Evolutionary conservation across 1,284 basidiomycete species (phyloP), one percentile per base, ranked within the genome.

Genomic region (Fomitopsis betulina): DNA sequence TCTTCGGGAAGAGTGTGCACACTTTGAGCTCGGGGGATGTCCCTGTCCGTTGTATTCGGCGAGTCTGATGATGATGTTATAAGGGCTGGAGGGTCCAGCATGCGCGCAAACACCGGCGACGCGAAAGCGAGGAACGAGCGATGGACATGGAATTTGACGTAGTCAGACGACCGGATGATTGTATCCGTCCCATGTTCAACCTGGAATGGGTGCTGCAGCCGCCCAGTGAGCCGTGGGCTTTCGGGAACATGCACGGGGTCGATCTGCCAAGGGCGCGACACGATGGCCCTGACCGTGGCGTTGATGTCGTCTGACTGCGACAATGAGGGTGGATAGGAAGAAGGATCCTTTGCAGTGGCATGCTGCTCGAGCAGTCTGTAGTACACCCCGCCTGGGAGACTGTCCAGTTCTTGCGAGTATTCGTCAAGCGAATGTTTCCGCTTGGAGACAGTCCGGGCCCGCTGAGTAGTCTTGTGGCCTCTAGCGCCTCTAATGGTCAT

Each of bases 1-100:
- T 59, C 54, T 35, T 64, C 63, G 21, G 60, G 35, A n/a, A 62
- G 23, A 23, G 5, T 38, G 38, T 10, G 62, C 27, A 15, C 55
- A 17, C 8, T 17, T 21, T 13, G 40, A 21, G 9, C 39, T 17
- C 8, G 42, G 13, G 21, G 3, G 42, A 23, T 23, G 21, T 25
- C 21, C 1, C 21, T 30, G 27, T 30, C 27, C 27, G 27, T 30
- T 30, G 5, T 8, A 8, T 30, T 30, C 9, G 21, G 13, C 19
- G 42, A 23, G 42, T 43, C 9, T 5, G 42, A 25, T 12, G 42
- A 3, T 15, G 42, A 2, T 10, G 23, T 25, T 15, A 7, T 3
- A 9, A 21, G 21, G 21, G 42, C 7, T 10, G 21, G 9, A 23
- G 21, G 10, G 19, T n/a, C n/a, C n/a, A 43, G 9, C 23, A 43